Base-by-base conservation (phyloP, 768 basidiomycete genomes). In the Butyriboletus loyo region DNA sequence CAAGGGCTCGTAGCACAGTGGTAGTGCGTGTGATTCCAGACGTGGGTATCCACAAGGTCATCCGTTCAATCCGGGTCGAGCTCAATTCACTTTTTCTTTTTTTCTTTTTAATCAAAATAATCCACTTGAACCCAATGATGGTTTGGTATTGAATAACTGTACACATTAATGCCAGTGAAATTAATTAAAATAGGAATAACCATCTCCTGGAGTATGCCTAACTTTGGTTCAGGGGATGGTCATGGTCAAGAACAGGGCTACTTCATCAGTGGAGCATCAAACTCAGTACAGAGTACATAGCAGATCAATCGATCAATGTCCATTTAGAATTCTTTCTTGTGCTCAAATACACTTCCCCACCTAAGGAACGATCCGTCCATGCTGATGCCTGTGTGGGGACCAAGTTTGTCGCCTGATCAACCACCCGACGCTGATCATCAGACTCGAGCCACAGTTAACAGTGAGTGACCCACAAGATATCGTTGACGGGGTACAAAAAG, bases 291-390 rank as follows among this genome's bases (percentile, higher is more conserved):
- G 30, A 27, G 30, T 45, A 49, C 35, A 52, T 9, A 24, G 27
- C 11, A 46, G 21, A 17, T 50, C 39, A 60, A 40, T 48, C 47
- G 44, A 67, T 17, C 41, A 67, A 73, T 47, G 72, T 82, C 86
- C 86, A 89, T 57, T 78, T 74, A 8, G 90, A 81, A 56, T 84
- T 80, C 44, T 81, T 76, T 54, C 80, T 75, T 4, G 89, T 87
- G 53, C 77, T 75, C 54, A 96, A 68, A 67, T 82, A 91, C 2
- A 93, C 77, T 62, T 89, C 83, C 11, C 82, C 77, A n/a, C 75
- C 81, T 15, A 78, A 78, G 45, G 73, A 52, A n/a, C 63, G 68
- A 36, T 75, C 77, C 81, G 87, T 86, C 90, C 92, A 92, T 17
- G 89, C 81, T 5, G 74, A 79, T 7, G 69, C 72, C 32, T 89